A percentile compares a stretch with the other conserved stretches of the same genome.
Evolutionary conservation across 2,329 filamentous ascomycete species (phyloP).

Genomic region (Paracorniculantispora psalliotae): DNA sequence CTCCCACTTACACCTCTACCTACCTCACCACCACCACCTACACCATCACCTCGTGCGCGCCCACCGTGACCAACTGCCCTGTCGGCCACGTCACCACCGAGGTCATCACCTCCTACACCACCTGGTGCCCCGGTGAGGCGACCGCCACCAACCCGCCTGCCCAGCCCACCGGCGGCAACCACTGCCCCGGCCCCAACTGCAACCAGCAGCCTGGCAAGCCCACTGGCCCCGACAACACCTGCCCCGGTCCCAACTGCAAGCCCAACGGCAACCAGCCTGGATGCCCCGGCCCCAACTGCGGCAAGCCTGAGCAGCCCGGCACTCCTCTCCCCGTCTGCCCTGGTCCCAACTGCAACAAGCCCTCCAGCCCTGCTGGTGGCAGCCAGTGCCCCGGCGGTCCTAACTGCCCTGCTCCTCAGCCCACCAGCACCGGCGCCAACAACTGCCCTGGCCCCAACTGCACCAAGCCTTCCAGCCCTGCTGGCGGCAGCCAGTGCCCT

Average conservation of each 20-base stretch:
- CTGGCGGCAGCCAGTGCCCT: not conserved
- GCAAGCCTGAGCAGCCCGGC: conserved; percentile 20
- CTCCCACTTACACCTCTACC: conserved; percentile 12
- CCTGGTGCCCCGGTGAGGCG: not conserved
- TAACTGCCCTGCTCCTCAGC: conserved; percentile 5
- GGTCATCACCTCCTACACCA: not conserved
- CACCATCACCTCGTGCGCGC: conserved; percentile 17
- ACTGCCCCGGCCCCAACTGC: conserved; percentile 27
- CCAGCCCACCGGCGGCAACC: conserved; percentile 25
- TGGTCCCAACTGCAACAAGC: conserved; percentile 10
- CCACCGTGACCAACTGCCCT: conserved; percentile 16
- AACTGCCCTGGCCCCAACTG: too few relatives aligned
- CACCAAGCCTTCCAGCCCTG: not conserved
- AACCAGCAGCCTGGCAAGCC: not conserved
- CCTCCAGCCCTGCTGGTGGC: not conserved
- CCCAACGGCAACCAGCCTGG: conserved; percentile 23
- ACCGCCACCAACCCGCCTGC: not conserved
- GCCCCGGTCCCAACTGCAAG: conserved; percentile 23
- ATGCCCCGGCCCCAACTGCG: conserved; percentile 16
- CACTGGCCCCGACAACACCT: conserved; percentile 28
- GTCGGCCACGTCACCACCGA: conserved; percentile 16
- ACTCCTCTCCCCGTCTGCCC: too few relatives aligned
- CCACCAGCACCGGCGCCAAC: not conserved
- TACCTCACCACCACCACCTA: conserved; percentile 14
- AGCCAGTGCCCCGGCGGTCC: not conserved